Conservation (phyloP, 148 eudicot species). For the Suaeda aralocaspica region DNA sequence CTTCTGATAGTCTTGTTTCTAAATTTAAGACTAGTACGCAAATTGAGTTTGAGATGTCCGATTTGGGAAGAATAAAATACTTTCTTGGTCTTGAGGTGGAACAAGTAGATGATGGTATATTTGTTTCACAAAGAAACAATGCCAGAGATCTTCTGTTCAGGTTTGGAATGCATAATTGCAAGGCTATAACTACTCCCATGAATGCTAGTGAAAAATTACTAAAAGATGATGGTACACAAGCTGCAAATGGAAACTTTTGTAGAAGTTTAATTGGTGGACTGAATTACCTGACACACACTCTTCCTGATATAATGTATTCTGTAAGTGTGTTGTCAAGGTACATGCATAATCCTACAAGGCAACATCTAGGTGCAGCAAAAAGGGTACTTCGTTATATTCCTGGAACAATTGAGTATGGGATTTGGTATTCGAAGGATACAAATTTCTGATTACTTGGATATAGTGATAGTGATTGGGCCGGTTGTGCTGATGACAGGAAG, state of each 20-base stretch:
- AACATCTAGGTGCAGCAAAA: too few relatives aligned
- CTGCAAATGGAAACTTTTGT: not conserved
- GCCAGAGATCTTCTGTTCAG: not conserved
- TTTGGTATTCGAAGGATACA: not conserved
- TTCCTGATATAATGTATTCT: too few relatives aligned
- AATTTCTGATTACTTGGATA: not conserved
- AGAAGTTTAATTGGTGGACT: too few relatives aligned
- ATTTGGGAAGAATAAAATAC: too few relatives aligned
- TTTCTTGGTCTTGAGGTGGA: too few relatives aligned
- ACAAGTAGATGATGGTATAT: too few relatives aligned
- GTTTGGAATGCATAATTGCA: conserved; percentile 3
- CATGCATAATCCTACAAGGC: too few relatives aligned
- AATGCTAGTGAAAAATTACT: conserved; percentile 8
- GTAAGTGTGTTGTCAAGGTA: too few relatives aligned
- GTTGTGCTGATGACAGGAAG: conserved; percentile 13
- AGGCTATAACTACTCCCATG: conserved; percentile 12
- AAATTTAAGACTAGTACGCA: too few relatives aligned
- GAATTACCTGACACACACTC: conserved; percentile 1
- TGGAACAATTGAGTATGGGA: too few relatives aligned
- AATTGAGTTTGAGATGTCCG: not conserved
- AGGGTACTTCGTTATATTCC: too few relatives aligned
- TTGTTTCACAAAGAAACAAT: not conserved
- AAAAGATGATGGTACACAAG: conserved; percentile 7
- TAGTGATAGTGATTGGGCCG: conserved; percentile 20
- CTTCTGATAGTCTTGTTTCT: not conserved